Evolutionary conservation across 495 filamentous ascomycete genomes (phyloP), one percentile per base, ranked within the genome.

Genomic region (Clohesyomyces aquaticus): DNA sequence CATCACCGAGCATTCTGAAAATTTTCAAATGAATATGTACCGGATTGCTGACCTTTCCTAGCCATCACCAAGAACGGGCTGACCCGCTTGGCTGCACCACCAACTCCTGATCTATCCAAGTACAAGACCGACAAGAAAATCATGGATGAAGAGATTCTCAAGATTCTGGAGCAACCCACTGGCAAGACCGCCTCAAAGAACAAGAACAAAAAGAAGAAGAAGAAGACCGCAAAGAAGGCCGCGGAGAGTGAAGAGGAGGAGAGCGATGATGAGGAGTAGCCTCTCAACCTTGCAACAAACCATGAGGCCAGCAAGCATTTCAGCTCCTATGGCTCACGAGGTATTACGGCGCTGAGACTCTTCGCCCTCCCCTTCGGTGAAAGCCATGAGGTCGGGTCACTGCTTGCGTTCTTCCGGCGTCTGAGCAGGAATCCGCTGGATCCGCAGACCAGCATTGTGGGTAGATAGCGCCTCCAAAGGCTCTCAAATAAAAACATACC

Each of bases 61-160:
- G 95, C 91, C 57, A 93, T 98, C 78, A 98, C 93, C 61, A 98
- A 98, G 87, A 95, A 96, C 75, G 94, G 94, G 69, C 77, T 98
- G 74, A 88, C 87, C 70, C 90, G 89, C 75, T 78, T 98, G 25
- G 86, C 90, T 42, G 86, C 84, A 6, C 88, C 94, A 22, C 84
- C 88, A 58, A 75, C 85, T 9, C 78, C 83, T 19, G 90, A 97
- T 69, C 72, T 94, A 47, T 80, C 80, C 70, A 89, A 91, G 77
- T 83, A 86, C 82, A 91, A 93, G 82, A 87, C 89, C 2, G 91
- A 98, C 76, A 97, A 98, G 84, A 96, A 96, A 85, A 94, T 98
- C 73, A 89, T 87, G 59, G 93, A 98, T 71, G 90, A 94, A 76
- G 92, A 96, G 77, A 83, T 98, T 65, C 87, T 96, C 56, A 88